These are phyloP conservation scores for Metarhizium anisopliae DNA, from an alignment of 2,329 filamentous ascomycete genomes.

Conservation along the genomic window DNA sequence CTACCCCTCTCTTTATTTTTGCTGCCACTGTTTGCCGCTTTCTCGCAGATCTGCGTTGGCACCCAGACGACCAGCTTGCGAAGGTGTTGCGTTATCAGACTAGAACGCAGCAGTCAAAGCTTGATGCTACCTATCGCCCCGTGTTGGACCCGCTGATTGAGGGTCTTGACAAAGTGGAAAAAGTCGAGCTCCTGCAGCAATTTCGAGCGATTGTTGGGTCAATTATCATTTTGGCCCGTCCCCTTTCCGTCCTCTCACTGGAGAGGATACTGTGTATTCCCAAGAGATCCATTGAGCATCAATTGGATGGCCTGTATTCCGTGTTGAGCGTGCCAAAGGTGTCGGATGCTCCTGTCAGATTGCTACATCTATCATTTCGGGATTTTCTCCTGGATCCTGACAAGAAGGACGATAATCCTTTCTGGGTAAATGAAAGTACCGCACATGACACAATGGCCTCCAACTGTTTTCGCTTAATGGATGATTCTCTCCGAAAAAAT, in stretches of 20 bases:
- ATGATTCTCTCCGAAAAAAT: not conserved
- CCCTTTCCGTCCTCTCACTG: not conserved
- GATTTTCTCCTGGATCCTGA: constrained; percentile 1
- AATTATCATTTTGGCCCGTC: not conserved
- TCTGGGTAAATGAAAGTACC: not conserved
- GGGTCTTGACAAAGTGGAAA: not conserved
- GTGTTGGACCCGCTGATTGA: too few relatives aligned
- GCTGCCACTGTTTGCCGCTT: too few relatives aligned
- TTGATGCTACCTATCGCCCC: too few relatives aligned
- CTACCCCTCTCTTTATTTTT: too few relatives aligned
- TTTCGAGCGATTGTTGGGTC: not conserved
- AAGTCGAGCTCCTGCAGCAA: not conserved
- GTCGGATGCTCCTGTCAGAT: not conserved
- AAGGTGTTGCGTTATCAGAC: too few relatives aligned
- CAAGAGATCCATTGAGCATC: too few relatives aligned
- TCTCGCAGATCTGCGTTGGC: too few relatives aligned
- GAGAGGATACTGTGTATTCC: not conserved
- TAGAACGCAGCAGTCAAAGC: too few relatives aligned
- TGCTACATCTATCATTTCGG: not conserved
- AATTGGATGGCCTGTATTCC: too few relatives aligned
- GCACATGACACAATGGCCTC: not conserved
- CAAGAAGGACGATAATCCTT: not conserved
- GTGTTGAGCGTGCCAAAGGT: not conserved
- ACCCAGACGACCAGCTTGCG: too few relatives aligned
- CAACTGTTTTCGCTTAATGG: not conserved